A percentile compares a stretch with the other conserved stretches of the same genome.
Conservation (phyloP, 345 rosid genomes). For the Moricandia moricandioides region DNA sequence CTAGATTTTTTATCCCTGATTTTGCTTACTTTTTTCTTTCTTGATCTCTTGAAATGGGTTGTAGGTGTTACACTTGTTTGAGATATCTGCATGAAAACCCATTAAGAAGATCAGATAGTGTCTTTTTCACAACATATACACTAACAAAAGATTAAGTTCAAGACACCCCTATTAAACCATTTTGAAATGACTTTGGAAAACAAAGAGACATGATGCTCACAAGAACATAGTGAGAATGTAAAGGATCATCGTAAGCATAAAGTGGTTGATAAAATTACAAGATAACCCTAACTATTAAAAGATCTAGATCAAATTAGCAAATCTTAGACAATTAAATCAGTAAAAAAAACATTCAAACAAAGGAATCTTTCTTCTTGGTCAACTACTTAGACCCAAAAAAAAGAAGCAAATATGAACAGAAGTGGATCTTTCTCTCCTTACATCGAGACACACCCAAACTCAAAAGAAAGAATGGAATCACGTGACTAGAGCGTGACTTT, state of each 20-base stretch:
- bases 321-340: not conserved
- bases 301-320: not conserved
- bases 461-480: constrained; percentile 24
- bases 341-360: not conserved
- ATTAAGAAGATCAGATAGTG: not conserved
- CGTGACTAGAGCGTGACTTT: constrained; percentile 35
- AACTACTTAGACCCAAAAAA: constrained; percentile 19
- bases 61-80: constrained; percentile 37
- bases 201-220: too few species aligned
- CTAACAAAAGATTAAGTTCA: not conserved
- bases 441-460: constrained; percentile 26
- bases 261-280: too few species aligned
- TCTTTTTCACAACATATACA: not conserved
- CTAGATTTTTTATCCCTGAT: not conserved
- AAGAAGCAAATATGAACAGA: constrained; percentile 18
- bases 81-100: constrained; percentile 37
- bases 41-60: constrained; percentile 49
- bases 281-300: not conserved
- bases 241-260: not conserved
- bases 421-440: constrained; percentile 21
- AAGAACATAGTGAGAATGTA: too few species aligned
- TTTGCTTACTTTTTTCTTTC: constrained; percentile 62
- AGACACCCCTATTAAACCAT: not conserved
- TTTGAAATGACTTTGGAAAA: too few species aligned
- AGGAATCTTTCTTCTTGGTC: constrained; percentile 23